A percentile compares a stretch with the other conserved stretches of the same genome.
Conservation (phyloP, 495 filamentous ascomycete genomes). For the Talaromyces borbonicus region DNA sequence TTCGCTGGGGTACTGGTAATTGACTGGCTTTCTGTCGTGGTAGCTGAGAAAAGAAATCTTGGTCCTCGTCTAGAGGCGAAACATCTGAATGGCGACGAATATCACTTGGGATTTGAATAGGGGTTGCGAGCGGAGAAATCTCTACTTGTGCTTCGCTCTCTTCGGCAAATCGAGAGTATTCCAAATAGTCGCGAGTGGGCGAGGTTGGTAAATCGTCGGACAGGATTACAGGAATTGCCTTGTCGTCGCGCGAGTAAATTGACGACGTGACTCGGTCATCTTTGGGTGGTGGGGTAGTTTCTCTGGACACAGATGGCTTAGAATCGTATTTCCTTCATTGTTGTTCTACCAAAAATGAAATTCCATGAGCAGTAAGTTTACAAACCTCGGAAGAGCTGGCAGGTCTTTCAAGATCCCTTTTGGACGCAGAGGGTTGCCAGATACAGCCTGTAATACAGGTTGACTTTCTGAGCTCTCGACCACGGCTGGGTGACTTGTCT, state of each 20-base stretch:
- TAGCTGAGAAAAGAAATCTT: constrained; percentile 7
- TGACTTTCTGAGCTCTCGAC: neutral
- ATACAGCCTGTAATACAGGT: neutral
- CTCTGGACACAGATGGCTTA: too few relatives aligned
- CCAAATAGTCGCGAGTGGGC: constrained; percentile 1
- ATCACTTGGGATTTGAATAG: constrained; percentile 12
- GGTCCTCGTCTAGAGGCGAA: constrained; percentile 35
- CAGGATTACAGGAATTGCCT: constrained; percentile 14
- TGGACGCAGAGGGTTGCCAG: neutral
- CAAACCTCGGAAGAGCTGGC: constrained; percentile 35
- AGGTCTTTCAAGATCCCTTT: constrained; percentile 20
- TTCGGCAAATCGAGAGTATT: constrained; percentile 3
- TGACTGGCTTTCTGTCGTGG: constrained; percentile 7
- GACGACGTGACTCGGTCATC: constrained; percentile 18
- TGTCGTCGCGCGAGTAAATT: constrained; percentile 16
- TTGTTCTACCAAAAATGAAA: too few relatives aligned
- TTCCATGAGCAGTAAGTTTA: constrained; percentile 6
- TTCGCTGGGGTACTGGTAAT: constrained; percentile 6
- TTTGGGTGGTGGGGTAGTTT: neutral
- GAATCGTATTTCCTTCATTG: too few relatives aligned
- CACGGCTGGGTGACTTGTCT: neutral
- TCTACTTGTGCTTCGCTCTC: constrained; percentile 10
- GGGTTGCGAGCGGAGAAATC: constrained; percentile 40
- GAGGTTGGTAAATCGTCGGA: neutral
- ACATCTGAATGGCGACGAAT: constrained; percentile 25